Percentiles rank a stretch among this genome's conserved stretches.
Evolutionary conservation across 148 eudicot genomes (phyloP).

Genomic region (Dysphania ambrosioides): DNA sequence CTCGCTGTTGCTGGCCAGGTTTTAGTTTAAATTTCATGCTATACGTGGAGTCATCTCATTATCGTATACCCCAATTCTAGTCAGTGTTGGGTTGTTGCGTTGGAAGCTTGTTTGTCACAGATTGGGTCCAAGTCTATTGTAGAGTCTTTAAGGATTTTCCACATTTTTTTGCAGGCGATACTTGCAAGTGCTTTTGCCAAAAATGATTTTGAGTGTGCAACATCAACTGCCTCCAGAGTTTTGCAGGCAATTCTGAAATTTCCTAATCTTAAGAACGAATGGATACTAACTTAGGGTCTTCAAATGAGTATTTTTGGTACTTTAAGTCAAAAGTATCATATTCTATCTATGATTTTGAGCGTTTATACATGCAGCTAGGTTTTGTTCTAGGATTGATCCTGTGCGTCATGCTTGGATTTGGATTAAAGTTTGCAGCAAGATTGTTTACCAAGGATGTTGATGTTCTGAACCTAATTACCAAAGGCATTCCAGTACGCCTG

Average conservation of each 20-base stretch:
- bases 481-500: slow-evolving; percentile 65
- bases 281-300: neutral
- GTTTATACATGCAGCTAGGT: slow-evolving; percentile 49
- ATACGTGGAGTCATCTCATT: neutral
- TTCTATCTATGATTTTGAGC: neutral
- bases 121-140: neutral
- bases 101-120: neutral
- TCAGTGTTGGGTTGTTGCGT: neutral
- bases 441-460: slow-evolving; percentile 53
- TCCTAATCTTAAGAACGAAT: no score
- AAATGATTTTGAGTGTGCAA: slow-evolving; percentile 47
- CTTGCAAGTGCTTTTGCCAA: slow-evolving; percentile 65
- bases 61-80: neutral
- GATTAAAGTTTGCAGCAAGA: slow-evolving; percentile 52
- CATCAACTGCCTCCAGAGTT: slow-evolving; percentile 48
- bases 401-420: slow-evolving; percentile 52
- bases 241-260: slow-evolving; percentile 41
- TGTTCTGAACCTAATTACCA: slow-evolving; percentile 54
- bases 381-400: slow-evolving; percentile 53
- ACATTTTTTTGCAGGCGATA: slow-evolving; percentile 41
- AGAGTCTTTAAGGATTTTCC: neutral
- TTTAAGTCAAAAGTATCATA: neutral
- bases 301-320: neutral
- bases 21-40: slow-evolving; percentile 3
- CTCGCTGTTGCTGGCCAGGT: slow-evolving; percentile 86